These are phyloP conservation scores for Taiozyma sp. DNA, from an alignment of 1,139 yeast genomes.

Conservation along the genomic window DNA sequence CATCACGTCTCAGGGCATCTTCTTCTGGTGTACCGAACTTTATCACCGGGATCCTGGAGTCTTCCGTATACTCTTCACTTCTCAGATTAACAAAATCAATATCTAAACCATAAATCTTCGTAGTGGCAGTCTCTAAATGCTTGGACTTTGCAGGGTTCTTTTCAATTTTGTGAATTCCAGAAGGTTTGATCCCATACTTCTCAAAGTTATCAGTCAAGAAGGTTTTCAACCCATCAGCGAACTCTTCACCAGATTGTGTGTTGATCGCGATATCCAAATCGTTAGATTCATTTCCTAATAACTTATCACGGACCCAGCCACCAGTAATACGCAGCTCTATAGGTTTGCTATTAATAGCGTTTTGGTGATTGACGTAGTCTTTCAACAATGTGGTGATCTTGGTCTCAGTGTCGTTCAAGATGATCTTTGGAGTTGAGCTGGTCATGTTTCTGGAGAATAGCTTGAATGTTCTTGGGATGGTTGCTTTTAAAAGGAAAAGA, in stretches of 20 bases:
- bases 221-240: constrained; percentile 62
- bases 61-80: constrained; percentile 77
- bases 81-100: constrained; percentile 91
- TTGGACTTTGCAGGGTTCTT: constrained; percentile 93
- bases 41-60: constrained; percentile 73
- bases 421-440: constrained; percentile 23
- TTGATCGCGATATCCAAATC: constrained; percentile 93
- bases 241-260: constrained; percentile 76
- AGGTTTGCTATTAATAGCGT: constrained; percentile 11
- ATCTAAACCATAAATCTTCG: constrained; percentile 74
- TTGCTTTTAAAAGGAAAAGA: background rate
- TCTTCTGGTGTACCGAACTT: constrained; percentile 86
- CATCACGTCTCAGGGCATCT: constrained; percentile 92
- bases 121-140: constrained; percentile 95
- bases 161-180: constrained; percentile 73
- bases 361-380: constrained; percentile 25
- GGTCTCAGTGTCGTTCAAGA: constrained; percentile 43
- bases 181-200: constrained; percentile 40
- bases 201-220: constrained; percentile 39
- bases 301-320: constrained; percentile 98
- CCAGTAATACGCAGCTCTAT: constrained; percentile 82
- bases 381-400: constrained; percentile 43
- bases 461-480: background rate
- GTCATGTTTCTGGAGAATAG: constrained; percentile 1
- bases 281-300: constrained; percentile 72